Evolutionary conservation across 257 asterid species (phyloP).

Genomic region (Solanum medicagineum): DNA sequence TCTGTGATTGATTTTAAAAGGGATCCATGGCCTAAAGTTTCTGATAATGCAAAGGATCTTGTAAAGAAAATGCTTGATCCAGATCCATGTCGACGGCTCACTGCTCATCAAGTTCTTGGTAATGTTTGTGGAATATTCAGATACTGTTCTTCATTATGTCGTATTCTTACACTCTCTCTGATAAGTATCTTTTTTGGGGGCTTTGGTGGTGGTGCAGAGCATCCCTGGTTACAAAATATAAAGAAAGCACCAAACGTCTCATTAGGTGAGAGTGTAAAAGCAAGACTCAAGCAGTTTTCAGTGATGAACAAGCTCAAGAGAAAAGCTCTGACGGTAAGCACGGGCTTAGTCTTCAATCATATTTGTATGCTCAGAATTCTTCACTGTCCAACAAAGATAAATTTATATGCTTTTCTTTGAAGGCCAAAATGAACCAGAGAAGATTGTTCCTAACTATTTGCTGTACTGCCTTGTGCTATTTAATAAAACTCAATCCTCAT

Average conservation of each 20-base stretch:
- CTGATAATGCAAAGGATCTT: constrained; percentile 71
- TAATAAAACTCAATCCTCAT: neutral
- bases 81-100: constrained; percentile 45
- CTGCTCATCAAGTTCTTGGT: constrained; percentile 68
- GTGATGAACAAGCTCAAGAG: constrained; percentile 66
- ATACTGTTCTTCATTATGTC: neutral
- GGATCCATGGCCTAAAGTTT: constrained; percentile 78
- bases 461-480: neutral
- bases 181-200: neutral
- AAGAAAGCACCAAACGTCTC: constrained; percentile 63
- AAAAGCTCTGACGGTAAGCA: constrained; percentile 45
- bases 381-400: neutral
- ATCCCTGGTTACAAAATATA: constrained; percentile 56
- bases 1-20: constrained; percentile 60
- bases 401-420: neutral
- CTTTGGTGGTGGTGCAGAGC: constrained; percentile 24
- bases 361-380: neutral
- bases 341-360: neutral
- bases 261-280: constrained; percentile 63
- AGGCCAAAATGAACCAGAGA: neutral
- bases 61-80: constrained; percentile 73
- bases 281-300: constrained; percentile 62
- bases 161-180: neutral
- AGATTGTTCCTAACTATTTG: neutral
- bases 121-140: constrained; percentile 1